Base-by-base conservation (phyloP, 768 basidiomycete species). In the Lactifluus hygrophoroides region DNA sequence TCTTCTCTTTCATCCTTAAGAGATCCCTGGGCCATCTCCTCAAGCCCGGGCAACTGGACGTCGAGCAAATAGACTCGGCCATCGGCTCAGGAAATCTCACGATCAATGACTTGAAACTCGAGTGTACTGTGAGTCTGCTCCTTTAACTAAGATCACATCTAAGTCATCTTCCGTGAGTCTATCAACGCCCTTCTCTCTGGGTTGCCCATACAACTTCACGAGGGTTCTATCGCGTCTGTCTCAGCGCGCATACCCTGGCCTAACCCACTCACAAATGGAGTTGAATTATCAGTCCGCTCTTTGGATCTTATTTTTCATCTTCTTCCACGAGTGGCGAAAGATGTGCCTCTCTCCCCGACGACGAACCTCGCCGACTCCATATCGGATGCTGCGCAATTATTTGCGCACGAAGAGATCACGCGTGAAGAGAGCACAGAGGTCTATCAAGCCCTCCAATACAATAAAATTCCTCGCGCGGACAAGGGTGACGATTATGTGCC, bases 11-110 rank as follows among this genome's bases (percentile, higher is more conserved):
- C 69, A 73, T 92, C 52, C 79, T 97, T 61, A 88, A 84, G 77
- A 85, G 84, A 66, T 79, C 82, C 8, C 74, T 97, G 0, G 94
- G 94, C 11, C 88, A 87, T 68, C 79, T 96, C 60, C 79, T 97
- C 54, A 88, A 86, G 69, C 90, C 89, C 10, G 94, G 91, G 16
- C 93, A 94, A 66, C 80, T 96, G 57, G 90, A 96, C 72, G 76
- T 82, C 51, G 80, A 85, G 55, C 85, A 91, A 72, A 86, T 96
- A 65, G 91, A 95, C 66, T 88, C 91, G 28, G 91, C 95, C 72
- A 86, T 97, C 66, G 88, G 90, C n/a, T 87, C 86, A 42, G 94
- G 94, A 17, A 86, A 81, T 69, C 83, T 96, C 4, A 89, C 93
- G 71, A 80, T 97, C 37, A 85, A 85, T 62, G 84, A 92, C 66